These are phyloP conservation scores for Dothiorella sarmentorum DNA, from an alignment of 2,329 filamentous ascomycete genomes.

Conservation along the genomic window DNA sequence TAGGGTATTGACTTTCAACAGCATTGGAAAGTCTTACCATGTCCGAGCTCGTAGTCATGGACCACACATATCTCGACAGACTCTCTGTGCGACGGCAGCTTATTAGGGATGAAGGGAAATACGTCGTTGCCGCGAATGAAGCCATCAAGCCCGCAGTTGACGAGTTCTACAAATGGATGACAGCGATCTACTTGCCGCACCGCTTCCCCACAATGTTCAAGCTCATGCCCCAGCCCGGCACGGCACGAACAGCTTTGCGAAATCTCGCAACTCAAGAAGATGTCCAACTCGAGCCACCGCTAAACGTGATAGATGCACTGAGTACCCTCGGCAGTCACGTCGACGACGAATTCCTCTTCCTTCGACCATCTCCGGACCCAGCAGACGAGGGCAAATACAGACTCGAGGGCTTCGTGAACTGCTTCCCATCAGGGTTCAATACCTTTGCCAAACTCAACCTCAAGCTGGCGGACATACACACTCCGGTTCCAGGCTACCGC, in stretches of 20 bases:
- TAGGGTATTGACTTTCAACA: conserved; percentile 26
- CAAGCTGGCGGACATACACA: conserved; percentile 54
- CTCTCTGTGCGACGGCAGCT: conserved; percentile 49
- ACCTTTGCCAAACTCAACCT: conserved; percentile 53
- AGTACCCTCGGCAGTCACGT: conserved; percentile 50
- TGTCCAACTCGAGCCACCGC: conserved; percentile 38
- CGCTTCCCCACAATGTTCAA: conserved; percentile 52
- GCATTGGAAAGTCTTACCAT: conserved; percentile 52
- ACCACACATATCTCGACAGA: conserved; percentile 56
- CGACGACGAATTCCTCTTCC: conserved; percentile 59
- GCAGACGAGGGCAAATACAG: conserved; percentile 45
- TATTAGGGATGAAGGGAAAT: conserved; percentile 43
- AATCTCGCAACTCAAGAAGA: conserved; percentile 47
- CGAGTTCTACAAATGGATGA: conserved; percentile 57
- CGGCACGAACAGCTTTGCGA: conserved; percentile 19
- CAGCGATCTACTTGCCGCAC: conserved; percentile 52
- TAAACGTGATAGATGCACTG: conserved; percentile 42
- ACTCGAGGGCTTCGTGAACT: conserved; percentile 55
- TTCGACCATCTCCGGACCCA: conserved; percentile 43
- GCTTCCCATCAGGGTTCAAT: conserved; percentile 59
- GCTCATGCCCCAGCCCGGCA: background rate
- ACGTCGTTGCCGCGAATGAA: conserved; percentile 37
- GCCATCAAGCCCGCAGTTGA: conserved; percentile 40
- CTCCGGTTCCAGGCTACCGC: conserved; percentile 56
- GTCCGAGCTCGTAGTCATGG: conserved; percentile 57